Conservation (phyloP, 352 stramenopile genomes). For the Pythium angustatum region DNA sequence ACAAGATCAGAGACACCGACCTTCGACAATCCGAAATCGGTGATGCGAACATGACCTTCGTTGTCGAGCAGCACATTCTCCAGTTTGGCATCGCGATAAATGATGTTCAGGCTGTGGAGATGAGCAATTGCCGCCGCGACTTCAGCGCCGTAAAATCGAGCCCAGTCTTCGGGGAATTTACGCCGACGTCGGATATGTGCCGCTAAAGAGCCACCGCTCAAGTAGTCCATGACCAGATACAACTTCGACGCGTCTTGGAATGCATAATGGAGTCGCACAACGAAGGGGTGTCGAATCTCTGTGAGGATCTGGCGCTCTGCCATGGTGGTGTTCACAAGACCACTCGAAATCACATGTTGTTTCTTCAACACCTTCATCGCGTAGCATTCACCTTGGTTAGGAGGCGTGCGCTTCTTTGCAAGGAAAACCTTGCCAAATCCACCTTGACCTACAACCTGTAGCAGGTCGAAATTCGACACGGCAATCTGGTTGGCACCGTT, state of each 20-base stretch:
- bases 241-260: constrained; percentile 94
- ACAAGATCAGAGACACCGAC: constrained; percentile 85
- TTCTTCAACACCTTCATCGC: constrained; percentile 98
- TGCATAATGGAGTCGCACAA: constrained; percentile 94
- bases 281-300: constrained; percentile 92
- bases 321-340: constrained; percentile 94
- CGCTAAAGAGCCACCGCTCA: constrained; percentile 88
- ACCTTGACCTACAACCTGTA: constrained; percentile 97
- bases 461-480: constrained; percentile 93
- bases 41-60: constrained; percentile 93
- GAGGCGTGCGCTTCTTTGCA: constrained; percentile 91
- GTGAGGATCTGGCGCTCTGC: constrained; percentile 91
- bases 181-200: constrained; percentile 87
- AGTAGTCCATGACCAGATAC: constrained; percentile 94
- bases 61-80: constrained; percentile 96
- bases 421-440: constrained; percentile 98
- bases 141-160: constrained; percentile 94
- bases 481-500: constrained; percentile 51
- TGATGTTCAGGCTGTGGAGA: constrained; percentile 93
- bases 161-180: constrained; percentile 90
- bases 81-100: constrained; percentile 96
- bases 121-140: constrained; percentile 91
- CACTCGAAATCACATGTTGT: constrained; percentile 88
- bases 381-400: constrained; percentile 93
- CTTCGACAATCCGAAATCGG: constrained; percentile 94